phyloP scores from a whole-genome alignment of 352 stramenopile genomes.

The Phytophthora macrochlamydospora region DNA sequence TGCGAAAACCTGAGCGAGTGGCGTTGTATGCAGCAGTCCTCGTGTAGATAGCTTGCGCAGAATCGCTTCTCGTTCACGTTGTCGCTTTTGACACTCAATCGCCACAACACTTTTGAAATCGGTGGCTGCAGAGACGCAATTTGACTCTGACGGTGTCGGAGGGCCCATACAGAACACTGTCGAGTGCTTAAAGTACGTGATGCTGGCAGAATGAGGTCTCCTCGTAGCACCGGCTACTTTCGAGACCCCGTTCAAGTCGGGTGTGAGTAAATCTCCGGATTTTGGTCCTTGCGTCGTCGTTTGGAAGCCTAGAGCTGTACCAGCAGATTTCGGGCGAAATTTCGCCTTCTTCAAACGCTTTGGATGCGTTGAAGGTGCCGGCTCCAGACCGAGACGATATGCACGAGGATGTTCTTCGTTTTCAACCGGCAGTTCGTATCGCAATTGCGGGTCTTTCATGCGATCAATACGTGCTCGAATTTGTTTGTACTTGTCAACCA shows the following conservation, averaged over 20 bases:
- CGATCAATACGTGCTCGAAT: conserved; percentile 38
- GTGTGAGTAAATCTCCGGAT: conserved; percentile 8
- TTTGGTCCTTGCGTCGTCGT: conserved; percentile 10
- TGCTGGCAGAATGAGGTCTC: conserved; percentile 55
- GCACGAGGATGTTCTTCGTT: conserved; percentile 39
- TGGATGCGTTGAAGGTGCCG: conserved; percentile 33
- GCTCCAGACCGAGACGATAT: conserved; percentile 60
- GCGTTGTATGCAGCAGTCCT: conserved; percentile 36
- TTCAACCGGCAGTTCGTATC: conserved; percentile 63
- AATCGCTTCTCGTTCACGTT: conserved; percentile 26
- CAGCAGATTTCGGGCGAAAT: conserved; percentile 48
- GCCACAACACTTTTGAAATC: conserved; percentile 47
- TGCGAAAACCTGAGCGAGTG: conserved; percentile 59
- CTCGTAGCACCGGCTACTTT: conserved; percentile 59
- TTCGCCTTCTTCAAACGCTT: conserved; percentile 10
- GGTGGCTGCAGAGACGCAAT: conserved; percentile 14
- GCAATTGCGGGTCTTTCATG: conserved; percentile 42
- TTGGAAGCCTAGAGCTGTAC: conserved; percentile 28
- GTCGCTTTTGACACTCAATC: conserved; percentile 42
- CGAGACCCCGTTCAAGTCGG: conserved; percentile 8
- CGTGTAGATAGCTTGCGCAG: conserved; percentile 37
- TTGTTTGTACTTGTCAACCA: conserved; percentile 27
- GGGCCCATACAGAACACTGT: conserved; percentile 60
- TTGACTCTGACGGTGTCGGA: conserved; percentile 4
- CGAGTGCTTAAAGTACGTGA: conserved; percentile 55